phyloP scores from a whole-genome alignment of 371 early-diverging fungal species.

The Zychaea mexicana region DNA sequence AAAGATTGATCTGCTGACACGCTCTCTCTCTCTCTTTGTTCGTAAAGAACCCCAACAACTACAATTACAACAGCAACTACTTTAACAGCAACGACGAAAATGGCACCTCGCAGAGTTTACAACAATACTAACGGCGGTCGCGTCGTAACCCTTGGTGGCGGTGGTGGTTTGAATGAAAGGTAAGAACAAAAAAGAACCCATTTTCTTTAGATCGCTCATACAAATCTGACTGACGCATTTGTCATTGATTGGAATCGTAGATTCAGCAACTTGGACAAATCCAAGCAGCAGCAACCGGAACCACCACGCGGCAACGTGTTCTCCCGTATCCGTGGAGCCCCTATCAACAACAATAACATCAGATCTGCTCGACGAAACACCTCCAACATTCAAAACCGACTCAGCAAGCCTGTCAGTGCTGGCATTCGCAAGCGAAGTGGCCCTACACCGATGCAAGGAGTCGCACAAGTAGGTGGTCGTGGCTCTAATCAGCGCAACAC shows the following conservation, averaged over 20 bases:
- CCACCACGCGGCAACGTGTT: slow-evolving; percentile 27
- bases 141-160: slow-evolving; percentile 14
- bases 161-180: slow-evolving; percentile 52
- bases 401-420: slow-evolving; percentile 30
- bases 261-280: slow-evolving; percentile 28
- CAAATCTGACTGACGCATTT: not conserved
- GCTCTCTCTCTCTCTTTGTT: slow-evolving; percentile 1
- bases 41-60: too few species aligned
- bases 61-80: not conserved
- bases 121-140: slow-evolving; percentile 7
- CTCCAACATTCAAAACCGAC: slow-evolving; percentile 35
- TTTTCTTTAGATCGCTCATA: not conserved
- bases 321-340: slow-evolving; percentile 33
- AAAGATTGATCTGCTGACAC: slow-evolving; percentile 21
- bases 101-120: slow-evolving; percentile 21
- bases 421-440: slow-evolving; percentile 30
- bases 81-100: not conserved
- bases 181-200: slow-evolving; percentile 7
- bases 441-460: slow-evolving; percentile 20
- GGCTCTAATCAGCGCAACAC: not conserved
- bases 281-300: not conserved
- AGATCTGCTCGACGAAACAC: slow-evolving; percentile 11
- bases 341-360: not conserved
- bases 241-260: slow-evolving; percentile 13
- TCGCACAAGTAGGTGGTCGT: slow-evolving; percentile 13